These are phyloP conservation scores for Nothopassalora personata DNA, from an alignment of 2,329 filamentous ascomycete species.

Conservation along the genomic window DNA sequence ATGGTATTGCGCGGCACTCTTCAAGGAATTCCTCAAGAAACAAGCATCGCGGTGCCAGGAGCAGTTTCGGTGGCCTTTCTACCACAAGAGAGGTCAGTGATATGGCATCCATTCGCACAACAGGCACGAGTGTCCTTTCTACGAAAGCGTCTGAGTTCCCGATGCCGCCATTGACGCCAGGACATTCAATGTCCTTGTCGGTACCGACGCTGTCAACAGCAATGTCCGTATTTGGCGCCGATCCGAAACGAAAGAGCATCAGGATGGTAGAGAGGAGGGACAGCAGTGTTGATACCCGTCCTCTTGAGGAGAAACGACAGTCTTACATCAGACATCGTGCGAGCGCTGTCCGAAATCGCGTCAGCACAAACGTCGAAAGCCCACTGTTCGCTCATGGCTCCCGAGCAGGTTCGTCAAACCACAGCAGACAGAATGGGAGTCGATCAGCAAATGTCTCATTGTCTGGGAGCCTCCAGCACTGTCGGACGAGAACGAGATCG, in stretches of 20 bases:
- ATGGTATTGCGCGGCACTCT: slow-evolving; percentile 31
- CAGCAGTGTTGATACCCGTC: slow-evolving; percentile 34
- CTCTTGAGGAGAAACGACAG: slow-evolving; percentile 38
- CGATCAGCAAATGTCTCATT: slow-evolving; percentile 18
- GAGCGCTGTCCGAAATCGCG: slow-evolving; percentile 6
- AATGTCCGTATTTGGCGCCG: slow-evolving; percentile 12
- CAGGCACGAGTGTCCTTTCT: slow-evolving; percentile 38
- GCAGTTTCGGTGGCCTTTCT: slow-evolving; percentile 23
- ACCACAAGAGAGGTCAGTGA: slow-evolving; percentile 32
- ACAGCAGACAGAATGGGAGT: slow-evolving; percentile 13
- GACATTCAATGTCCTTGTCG: slow-evolving; percentile 21
- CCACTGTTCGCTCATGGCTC: slow-evolving; percentile 37
- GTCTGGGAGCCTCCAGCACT: slow-evolving; percentile 16
- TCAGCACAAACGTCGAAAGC: slow-evolving; percentile 32
- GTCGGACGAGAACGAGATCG: slow-evolving; percentile 5
- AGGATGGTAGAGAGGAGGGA: slow-evolving; percentile 36
- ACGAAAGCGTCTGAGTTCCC: slow-evolving; percentile 36
- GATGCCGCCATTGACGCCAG: slow-evolving; percentile 24
- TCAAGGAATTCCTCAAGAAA: slow-evolving; percentile 7
- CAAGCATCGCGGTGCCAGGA: slow-evolving; percentile 19
- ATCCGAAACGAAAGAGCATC: slow-evolving; percentile 37
- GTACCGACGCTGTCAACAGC: slow-evolving; percentile 24
- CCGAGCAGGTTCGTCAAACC: slow-evolving; percentile 18
- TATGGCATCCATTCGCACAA: slow-evolving; percentile 35
- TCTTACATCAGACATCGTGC: slow-evolving; percentile 41